Percentiles rank a stretch among this genome's conserved stretches.
Conservation (phyloP, 306 rosid genomes). For the Pueraria montana region DNA sequence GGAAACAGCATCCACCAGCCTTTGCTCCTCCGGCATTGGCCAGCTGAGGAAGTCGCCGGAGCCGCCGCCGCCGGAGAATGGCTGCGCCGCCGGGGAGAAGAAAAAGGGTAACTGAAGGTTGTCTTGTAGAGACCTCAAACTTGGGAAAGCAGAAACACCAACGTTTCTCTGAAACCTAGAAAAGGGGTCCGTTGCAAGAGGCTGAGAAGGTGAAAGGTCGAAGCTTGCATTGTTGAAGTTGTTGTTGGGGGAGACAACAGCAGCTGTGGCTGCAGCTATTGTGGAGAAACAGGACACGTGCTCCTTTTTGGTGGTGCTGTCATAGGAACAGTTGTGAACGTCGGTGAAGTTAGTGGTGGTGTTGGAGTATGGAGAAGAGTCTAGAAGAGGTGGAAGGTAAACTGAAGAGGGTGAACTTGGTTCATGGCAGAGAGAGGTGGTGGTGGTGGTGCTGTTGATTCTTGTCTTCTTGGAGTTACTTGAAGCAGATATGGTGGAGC, state of each 20-base stretch:
- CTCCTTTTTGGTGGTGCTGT: slow-evolving; percentile 70
- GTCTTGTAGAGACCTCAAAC: slow-evolving; percentile 85
- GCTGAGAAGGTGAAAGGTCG: slow-evolving; percentile 46
- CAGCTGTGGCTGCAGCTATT: slow-evolving; percentile 42
- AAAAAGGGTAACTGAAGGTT: slow-evolving; percentile 81
- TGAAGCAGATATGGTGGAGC: slow-evolving; percentile 41
- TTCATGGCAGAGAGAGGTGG: slow-evolving; percentile 55
- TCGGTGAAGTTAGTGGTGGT: slow-evolving; percentile 44
- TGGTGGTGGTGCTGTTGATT: slow-evolving; percentile 24
- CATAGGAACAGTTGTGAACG: slow-evolving; percentile 68
- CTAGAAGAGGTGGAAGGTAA: slow-evolving; percentile 89
- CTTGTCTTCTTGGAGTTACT: slow-evolving; percentile 65
- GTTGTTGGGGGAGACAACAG: slow-evolving; percentile 41
- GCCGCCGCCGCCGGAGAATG: slow-evolving; percentile 24
- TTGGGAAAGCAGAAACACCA: slow-evolving; percentile 82
- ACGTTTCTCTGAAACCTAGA: slow-evolving; percentile 55
- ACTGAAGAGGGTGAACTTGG: slow-evolving; percentile 88
- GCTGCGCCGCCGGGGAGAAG: slow-evolving; percentile 49
- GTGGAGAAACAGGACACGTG: slow-evolving; percentile 99
- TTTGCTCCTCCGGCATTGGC: slow-evolving; percentile 60
- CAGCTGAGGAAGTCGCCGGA: slow-evolving; percentile 51
- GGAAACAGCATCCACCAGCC: slow-evolving; percentile 24
- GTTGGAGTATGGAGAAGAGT: slow-evolving; percentile 67
- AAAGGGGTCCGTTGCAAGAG: slow-evolving; percentile 46
- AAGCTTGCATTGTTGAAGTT: slow-evolving; percentile 47